phyloP scores from a whole-genome alignment of 2,329 filamentous ascomycete species.

The Fusarium goolgardi region DNA sequence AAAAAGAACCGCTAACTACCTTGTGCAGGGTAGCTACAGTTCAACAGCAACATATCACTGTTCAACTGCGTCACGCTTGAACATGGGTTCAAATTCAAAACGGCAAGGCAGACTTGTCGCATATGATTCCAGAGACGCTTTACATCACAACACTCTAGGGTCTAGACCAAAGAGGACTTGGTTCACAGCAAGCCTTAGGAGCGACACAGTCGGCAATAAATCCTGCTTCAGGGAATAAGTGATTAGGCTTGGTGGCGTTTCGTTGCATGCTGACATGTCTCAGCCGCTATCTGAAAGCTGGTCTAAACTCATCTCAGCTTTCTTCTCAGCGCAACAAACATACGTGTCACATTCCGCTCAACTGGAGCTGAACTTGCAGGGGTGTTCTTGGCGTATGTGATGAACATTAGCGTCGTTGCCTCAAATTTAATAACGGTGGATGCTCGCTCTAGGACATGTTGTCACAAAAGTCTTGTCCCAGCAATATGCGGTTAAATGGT shows the following conservation, averaged over 20 bases:
- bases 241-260: not conserved
- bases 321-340: not conserved
- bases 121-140: not conserved
- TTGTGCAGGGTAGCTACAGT: no score
- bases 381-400: not conserved
- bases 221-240: not conserved
- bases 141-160: not conserved
- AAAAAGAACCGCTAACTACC: no score
- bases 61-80: not conserved
- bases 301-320: not conserved
- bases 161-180: not conserved
- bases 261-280: not conserved
- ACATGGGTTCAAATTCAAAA: not conserved
- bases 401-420: not conserved
- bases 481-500: not conserved
- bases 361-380: not conserved
- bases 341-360: not conserved
- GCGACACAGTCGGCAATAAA: not conserved
- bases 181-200: not conserved
- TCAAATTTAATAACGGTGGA: not conserved
- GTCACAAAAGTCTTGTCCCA: not conserved
- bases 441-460: not conserved
- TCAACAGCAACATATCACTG: not conserved
- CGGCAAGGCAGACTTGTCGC: not conserved
- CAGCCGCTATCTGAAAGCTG: not conserved